These are phyloP conservation scores for Herpetospermum pedunculosum DNA, from an alignment of 306 rosid genomes.

Conservation along the genomic window DNA sequence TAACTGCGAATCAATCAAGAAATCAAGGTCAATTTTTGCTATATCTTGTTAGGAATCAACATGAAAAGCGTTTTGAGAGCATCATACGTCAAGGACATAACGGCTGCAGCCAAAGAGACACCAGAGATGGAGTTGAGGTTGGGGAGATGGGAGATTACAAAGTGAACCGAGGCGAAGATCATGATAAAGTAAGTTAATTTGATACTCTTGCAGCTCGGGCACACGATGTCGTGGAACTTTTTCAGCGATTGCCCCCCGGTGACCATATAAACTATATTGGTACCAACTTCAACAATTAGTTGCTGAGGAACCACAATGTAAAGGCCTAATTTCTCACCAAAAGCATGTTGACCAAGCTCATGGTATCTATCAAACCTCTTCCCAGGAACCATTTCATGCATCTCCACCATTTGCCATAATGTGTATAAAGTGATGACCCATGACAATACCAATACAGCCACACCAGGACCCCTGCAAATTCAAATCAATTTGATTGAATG, in stretches of 20 bases:
- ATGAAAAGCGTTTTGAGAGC: background rate
- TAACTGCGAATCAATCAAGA: slow-evolving; percentile 37
- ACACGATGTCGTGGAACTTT: slow-evolving; percentile 30
- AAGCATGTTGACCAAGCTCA: slow-evolving; percentile 45
- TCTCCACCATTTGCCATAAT: slow-evolving; percentile 58
- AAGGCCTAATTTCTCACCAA: slow-evolving; percentile 50
- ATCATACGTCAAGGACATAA: slow-evolving; percentile 40
- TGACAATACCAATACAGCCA: slow-evolving; percentile 31
- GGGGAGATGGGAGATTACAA: slow-evolving; percentile 47
- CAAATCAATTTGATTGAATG: background rate
- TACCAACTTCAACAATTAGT: slow-evolving; percentile 36
- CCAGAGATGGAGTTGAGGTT: slow-evolving; percentile 42
- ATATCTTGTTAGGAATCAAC: too few species aligned
- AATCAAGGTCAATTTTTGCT: background rate
- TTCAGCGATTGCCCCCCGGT: slow-evolving; percentile 44
- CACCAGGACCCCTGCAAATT: slow-evolving; percentile 78
- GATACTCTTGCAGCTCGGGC: slow-evolving; percentile 20
- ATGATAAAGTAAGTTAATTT: slow-evolving; percentile 37
- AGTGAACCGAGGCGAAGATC: slow-evolving; percentile 51
- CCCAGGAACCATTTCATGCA: slow-evolving; percentile 58
- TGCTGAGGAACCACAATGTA: slow-evolving; percentile 58
- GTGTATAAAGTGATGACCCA: slow-evolving; percentile 53
- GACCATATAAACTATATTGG: slow-evolving; percentile 41
- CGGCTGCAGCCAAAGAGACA: slow-evolving; percentile 34
- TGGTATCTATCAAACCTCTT: slow-evolving; percentile 48